Conservation (phyloP, 2,329 filamentous ascomycete species). For the Ophiostoma ips region DNA sequence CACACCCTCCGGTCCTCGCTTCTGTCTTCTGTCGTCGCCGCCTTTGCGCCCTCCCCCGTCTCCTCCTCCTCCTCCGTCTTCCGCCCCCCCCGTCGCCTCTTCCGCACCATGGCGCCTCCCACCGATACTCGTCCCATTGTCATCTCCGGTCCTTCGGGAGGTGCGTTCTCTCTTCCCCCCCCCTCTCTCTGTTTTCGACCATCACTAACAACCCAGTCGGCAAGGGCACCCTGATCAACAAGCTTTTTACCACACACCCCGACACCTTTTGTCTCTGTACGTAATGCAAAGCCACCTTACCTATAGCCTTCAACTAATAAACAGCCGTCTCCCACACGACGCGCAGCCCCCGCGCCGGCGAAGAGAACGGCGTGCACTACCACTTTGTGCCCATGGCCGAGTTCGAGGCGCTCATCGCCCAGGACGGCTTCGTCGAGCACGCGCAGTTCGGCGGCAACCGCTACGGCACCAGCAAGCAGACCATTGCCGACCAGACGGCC, state of each 20-base stretch:
- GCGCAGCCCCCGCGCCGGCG: slow-evolving; percentile 58
- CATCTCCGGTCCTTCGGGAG: slow-evolving; percentile 64
- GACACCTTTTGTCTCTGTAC: slow-evolving; percentile 13
- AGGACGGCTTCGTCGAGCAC: slow-evolving; percentile 67
- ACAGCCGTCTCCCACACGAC: slow-evolving; percentile 60
- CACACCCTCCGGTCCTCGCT: not conserved
- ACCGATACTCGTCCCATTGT: slow-evolving; percentile 51
- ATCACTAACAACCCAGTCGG: slow-evolving; percentile 34
- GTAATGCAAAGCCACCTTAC: not conserved
- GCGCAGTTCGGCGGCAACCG: slow-evolving; percentile 74
- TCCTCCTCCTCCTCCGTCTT: not conserved
- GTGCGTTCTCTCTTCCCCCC: not conserved
- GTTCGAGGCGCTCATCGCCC: slow-evolving; percentile 54
- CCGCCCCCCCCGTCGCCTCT: not conserved
- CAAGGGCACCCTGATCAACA: slow-evolving; percentile 66
- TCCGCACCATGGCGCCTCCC: slow-evolving; percentile 19
- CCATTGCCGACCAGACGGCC: slow-evolving; percentile 46
- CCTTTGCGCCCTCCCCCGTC: not conserved
- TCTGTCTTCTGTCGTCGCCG: not conserved
- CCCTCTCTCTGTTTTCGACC: rapidly evolving
- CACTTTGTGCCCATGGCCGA: slow-evolving; percentile 55
- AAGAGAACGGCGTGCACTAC: slow-evolving; percentile 68
- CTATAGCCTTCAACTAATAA: not conserved
- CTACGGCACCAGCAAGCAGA: slow-evolving; percentile 73
- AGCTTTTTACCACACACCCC: slow-evolving; percentile 40